phyloP scores from a whole-genome alignment of 2,329 filamentous ascomycete genomes.

The Aureobasidium zeae region DNA sequence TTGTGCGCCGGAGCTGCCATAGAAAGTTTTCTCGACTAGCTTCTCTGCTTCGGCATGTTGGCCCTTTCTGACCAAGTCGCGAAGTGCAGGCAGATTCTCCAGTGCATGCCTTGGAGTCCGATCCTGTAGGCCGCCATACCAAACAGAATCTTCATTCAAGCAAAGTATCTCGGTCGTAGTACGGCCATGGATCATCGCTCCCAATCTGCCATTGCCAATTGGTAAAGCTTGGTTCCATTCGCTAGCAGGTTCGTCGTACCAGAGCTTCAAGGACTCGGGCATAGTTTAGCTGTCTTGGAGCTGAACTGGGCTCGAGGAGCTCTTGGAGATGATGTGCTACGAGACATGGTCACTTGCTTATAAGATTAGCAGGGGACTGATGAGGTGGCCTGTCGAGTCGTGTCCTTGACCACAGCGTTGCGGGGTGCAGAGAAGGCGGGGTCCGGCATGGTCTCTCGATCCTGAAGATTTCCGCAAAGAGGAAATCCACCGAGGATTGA shows the following conservation, averaged over 20 bases:
- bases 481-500: no score
- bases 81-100: conserved; percentile 30
- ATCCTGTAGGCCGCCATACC: conserved; percentile 39
- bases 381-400: no score
- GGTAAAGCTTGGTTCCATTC: conserved; percentile 37
- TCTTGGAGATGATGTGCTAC: neutral
- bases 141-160: conserved; percentile 42
- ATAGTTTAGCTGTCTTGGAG: neutral
- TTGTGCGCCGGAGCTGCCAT: conserved; percentile 38
- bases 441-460: no score
- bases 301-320: neutral
- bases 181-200: conserved; percentile 39
- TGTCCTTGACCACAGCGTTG: no score
- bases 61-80: conserved; percentile 34
- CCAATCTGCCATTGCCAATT: conserved; percentile 42
- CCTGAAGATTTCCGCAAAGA: no score
- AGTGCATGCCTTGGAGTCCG: conserved; percentile 31
- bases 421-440: no score
- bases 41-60: conserved; percentile 36
- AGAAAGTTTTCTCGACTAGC: conserved; percentile 35
- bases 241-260: conserved; percentile 22
- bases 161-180: conserved; percentile 36
- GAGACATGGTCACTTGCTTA: no score
- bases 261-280: conserved; percentile 18
- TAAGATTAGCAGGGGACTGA: no score